phyloP scores from a whole-genome alignment of 108 stramenopile species.

The Mediolabrus comicus region DNA sequence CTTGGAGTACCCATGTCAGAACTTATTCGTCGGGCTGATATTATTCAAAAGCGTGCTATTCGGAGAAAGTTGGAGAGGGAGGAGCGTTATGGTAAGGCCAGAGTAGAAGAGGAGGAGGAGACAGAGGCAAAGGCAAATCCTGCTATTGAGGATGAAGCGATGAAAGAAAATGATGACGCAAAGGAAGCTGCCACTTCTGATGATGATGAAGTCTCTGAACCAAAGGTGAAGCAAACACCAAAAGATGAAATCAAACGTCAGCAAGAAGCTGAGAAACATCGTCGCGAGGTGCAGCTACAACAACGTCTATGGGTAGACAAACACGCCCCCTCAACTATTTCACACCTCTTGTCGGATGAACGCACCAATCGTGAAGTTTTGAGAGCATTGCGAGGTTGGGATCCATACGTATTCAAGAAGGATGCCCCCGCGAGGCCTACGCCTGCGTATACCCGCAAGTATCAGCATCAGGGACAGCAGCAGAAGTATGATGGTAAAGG shows the following conservation, averaged over 20 bases:
- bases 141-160: slow-evolving; percentile 14
- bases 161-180: slow-evolving; percentile 3
- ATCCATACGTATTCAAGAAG: slow-evolving; percentile 90
- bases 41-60: slow-evolving; percentile 37
- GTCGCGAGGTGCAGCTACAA: slow-evolving; percentile 28
- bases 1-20: slow-evolving; percentile 48
- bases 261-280: background rate
- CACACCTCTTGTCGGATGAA: slow-evolving; percentile 92
- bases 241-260: slow-evolving; percentile 2
- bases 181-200: background rate
- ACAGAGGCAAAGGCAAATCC: background rate
- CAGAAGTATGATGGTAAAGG: slow-evolving; percentile 24
- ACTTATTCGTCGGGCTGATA: slow-evolving; percentile 47
- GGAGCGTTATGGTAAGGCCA: slow-evolving; percentile 11
- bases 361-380: slow-evolving; percentile 93
- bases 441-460: slow-evolving; percentile 1
- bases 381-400: slow-evolving; percentile 87
- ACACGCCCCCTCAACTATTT: slow-evolving; percentile 88
- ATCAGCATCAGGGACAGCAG: slow-evolving; percentile 7
- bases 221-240: background rate
- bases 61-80: slow-evolving; percentile 36
- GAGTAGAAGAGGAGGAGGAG: background rate
- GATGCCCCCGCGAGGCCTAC: slow-evolving; percentile 60
- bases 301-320: slow-evolving; percentile 86
- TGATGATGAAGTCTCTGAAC: background rate